Percentiles rank a stretch among this genome's conserved stretches.
These are phyloP conservation scores for Agaricus sinodeliciosus DNA, from an alignment of 768 basidiomycete species.

Conservation along the genomic window DNA sequence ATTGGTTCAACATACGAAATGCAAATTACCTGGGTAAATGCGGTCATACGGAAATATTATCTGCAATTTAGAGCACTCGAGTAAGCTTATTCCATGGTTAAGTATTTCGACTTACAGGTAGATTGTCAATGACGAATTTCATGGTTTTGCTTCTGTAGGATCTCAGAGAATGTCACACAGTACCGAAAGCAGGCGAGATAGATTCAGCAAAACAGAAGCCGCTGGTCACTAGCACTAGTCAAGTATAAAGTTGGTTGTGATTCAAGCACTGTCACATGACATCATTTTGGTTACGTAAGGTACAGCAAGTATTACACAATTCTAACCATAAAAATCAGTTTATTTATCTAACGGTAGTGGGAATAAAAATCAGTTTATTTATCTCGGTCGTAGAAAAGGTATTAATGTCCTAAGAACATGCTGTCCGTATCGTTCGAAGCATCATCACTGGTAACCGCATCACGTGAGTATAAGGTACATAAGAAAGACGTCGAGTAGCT, in stretches of 20 bases:
- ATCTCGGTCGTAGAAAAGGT: neutral
- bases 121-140: slow-evolving; percentile 80
- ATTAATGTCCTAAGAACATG: neutral
- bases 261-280: neutral
- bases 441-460: neutral
- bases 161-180: no score
- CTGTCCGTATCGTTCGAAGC: neutral
- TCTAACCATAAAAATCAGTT: neutral
- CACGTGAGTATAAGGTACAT: neutral
- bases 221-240: neutral
- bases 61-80: slow-evolving; percentile 28
- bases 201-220: neutral
- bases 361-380: neutral
- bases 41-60: slow-evolving; percentile 91
- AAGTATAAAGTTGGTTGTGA: neutral
- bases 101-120: slow-evolving; percentile 47
- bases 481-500: neutral
- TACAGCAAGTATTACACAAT: no score
- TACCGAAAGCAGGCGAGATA: no score
- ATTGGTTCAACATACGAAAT: slow-evolving; percentile 1
- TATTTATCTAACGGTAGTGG: no score
- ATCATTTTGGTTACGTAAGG: neutral
- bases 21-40: slow-evolving; percentile 80
- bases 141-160: slow-evolving; percentile 27
- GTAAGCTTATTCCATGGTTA: neutral